Conservation (phyloP, 345 rosid genomes). For the Brassica incana region DNA sequence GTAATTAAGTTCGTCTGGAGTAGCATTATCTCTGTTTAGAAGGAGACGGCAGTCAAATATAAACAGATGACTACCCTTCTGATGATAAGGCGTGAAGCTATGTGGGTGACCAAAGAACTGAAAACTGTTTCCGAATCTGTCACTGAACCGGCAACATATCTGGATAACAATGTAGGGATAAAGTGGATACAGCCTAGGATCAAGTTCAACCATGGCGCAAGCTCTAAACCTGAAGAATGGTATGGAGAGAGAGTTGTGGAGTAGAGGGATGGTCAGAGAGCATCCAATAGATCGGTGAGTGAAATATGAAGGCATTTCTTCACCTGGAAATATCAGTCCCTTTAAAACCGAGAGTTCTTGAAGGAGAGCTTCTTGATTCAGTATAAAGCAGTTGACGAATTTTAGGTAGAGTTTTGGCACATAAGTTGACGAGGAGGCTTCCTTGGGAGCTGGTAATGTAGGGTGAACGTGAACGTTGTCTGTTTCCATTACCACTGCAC, state of each 20-base stretch:
- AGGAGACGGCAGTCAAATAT: slow-evolving; percentile 14
- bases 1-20: too few relatives aligned
- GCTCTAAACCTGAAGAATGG: not conserved
- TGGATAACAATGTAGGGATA: too few relatives aligned
- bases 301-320: not conserved
- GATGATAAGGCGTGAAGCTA: not conserved
- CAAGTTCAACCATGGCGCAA: not conserved
- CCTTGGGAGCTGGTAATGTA: not conserved
- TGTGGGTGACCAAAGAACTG: too few relatives aligned
- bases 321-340: not conserved
- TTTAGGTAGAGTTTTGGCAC: not conserved
- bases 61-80: not conserved
- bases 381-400: not conserved
- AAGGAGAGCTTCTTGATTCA: not conserved
- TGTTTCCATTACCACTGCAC: not conserved
- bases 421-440: not conserved
- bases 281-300: not conserved
- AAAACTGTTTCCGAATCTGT: too few relatives aligned
- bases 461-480: not conserved
- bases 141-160: too few relatives aligned
- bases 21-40: not conserved
- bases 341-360: not conserved
- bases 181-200: too few relatives aligned
- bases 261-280: not conserved
- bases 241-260: not conserved